Percentiles rank a stretch among this genome's conserved stretches.
phyloP scores from a whole-genome alignment of 2,329 filamentous ascomycete genomes.

The Trichocomaceae sp. region DNA sequence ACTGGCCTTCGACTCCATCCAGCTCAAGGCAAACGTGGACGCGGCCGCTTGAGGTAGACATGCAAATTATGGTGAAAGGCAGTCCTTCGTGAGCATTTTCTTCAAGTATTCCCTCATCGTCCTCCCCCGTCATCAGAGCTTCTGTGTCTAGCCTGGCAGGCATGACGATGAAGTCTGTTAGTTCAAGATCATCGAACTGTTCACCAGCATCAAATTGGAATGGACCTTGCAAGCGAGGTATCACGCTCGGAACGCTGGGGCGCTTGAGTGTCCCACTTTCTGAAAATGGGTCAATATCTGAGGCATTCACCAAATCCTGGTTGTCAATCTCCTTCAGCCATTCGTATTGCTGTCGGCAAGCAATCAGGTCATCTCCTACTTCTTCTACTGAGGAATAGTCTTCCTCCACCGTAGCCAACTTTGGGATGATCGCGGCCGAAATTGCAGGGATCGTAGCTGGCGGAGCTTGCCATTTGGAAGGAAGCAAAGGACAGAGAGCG shows the following conservation, averaged over 20 bases:
- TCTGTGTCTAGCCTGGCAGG: conserved; percentile 47
- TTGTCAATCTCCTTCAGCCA: conserved; percentile 54
- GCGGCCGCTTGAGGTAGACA: conserved; percentile 50
- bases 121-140: conserved; percentile 47
- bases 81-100: conserved; percentile 44
- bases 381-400: conserved; percentile 29
- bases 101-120: conserved; percentile 39
- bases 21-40: conserved; percentile 56
- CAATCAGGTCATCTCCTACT: conserved; percentile 41
- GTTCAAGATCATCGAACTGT: conserved; percentile 47
- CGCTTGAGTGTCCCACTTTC: conserved; percentile 51
- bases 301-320: conserved; percentile 43
- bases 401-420: conserved; percentile 45
- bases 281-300: conserved; percentile 30
- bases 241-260: conserved; percentile 47
- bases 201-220: conserved; percentile 49
- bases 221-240: conserved; percentile 57
- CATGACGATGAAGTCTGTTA: conserved; percentile 56
- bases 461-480: conserved; percentile 75
- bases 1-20: conserved; percentile 56
- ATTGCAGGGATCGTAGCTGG: conserved; percentile 73
- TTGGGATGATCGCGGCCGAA: conserved; percentile 73
- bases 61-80: conserved; percentile 52
- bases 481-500: conserved; percentile 82
- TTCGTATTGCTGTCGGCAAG: conserved; percentile 50